Evolutionary conservation across 352 stramenopile species (phyloP).

Genomic region (Phytophthora quininea): DNA sequence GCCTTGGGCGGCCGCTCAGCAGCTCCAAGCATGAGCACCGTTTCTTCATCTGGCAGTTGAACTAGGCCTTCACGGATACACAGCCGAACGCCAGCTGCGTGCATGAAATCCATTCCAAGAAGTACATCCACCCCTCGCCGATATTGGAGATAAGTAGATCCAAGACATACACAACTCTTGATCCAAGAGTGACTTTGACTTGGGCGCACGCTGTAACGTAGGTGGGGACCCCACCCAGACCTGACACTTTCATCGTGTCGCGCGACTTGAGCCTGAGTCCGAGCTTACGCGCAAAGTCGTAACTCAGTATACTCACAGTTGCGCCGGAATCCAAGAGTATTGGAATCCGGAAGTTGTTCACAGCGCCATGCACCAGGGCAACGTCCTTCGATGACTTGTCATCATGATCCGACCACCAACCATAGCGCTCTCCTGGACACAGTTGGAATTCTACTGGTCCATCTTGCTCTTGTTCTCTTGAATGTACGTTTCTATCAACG

Average conservation of each 20-base stretch:
- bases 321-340: conserved; percentile 24
- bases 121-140: conserved; percentile 31
- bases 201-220: conserved; percentile 12
- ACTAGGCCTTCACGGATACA: conserved; percentile 12
- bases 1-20: neutral
- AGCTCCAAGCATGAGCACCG: neutral
- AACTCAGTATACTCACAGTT: conserved; percentile 26
- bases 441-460: too few relatives aligned
- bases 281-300: conserved; percentile 26
- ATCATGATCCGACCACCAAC: too few relatives aligned
- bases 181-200: conserved; percentile 34
- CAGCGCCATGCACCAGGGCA: too few relatives aligned
- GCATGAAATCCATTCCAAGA: conserved; percentile 40
- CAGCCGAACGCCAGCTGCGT: conserved; percentile 16
- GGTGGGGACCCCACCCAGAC: conserved; percentile 21
- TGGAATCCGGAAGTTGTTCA: neutral
- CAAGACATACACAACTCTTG: conserved; percentile 20
- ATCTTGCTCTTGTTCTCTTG: too few relatives aligned
- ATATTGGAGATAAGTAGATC: conserved; percentile 29
- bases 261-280: conserved; percentile 5
- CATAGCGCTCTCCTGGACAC: too few relatives aligned
- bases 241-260: neutral
- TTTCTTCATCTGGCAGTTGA: neutral
- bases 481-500: too few relatives aligned
- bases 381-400: too few relatives aligned